Base-by-base conservation (phyloP, 2,329 filamentous ascomycete species). In the Claviceps capensis region DNA sequence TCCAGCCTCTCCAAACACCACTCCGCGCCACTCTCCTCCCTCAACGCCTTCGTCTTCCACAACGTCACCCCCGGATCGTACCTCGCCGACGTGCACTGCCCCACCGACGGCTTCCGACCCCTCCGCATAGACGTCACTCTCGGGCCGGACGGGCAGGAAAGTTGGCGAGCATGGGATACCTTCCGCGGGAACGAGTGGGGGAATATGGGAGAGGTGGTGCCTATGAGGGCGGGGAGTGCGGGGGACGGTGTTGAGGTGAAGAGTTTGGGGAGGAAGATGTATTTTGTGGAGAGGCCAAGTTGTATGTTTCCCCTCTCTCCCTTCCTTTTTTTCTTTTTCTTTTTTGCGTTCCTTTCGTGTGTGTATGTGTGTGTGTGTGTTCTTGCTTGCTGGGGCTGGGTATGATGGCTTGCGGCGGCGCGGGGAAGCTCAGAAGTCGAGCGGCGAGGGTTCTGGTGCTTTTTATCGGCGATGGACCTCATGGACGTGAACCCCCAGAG, bases 111-210 rank as follows among this genome's bases (percentile, higher is more conserved):
- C 50, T 97, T 96, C 65, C 78, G 81, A 59, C 86, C 88, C 11
- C 73, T 94, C 65, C 77, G 91, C 45, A 78, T 97, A 34, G 93
- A 97, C 63, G 78, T 93, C 17, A 59, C 62, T 2, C 60, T 57
- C 49, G 66, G 69, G 40, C 64, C 68, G 22, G 65, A 69, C 58
- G 73, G 43, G 17, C n/a, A 4, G 4, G 43, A 45, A 19, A 7
- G 17, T 11, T 8, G 88, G 3, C 70, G 75, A 43, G 82, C 82
- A 30, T 93, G 86, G 84, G 86, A 91, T 72, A 95, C 88, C 26
- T 95, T 83, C 65, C 76, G 88, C 47, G 89, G 88, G 0, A 91
- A 95, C 61, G 86, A 93, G 59, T 96, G 91, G 89, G 81, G 75
- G 17, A 94, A 95, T 65, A 85, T 82, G 62, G 91, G 90, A 16